A percentile compares a stretch with the other conserved stretches of the same genome.
These are phyloP conservation scores for Boletus insuetus DNA, from an alignment of 768 basidiomycete genomes.

Conservation along the genomic window DNA sequence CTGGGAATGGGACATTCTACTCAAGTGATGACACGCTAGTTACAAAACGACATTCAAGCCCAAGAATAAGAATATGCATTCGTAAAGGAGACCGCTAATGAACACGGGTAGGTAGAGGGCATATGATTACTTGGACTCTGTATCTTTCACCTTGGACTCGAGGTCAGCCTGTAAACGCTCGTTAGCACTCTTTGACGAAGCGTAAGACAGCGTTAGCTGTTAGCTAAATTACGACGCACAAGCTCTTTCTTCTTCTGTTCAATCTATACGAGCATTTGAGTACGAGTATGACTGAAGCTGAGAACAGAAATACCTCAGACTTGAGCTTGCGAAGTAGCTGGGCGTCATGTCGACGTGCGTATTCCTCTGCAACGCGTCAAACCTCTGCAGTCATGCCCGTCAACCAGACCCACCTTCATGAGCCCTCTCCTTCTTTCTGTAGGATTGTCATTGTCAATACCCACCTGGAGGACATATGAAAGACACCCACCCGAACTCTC, in stretches of 20 bases:
- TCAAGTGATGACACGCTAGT: not conserved
- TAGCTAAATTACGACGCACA: conserved; percentile 23
- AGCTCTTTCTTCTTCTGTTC: conserved; percentile 32
- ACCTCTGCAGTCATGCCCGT: not conserved
- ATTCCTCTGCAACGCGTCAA: conserved; percentile 52
- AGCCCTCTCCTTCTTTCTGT: conserved; percentile 74
- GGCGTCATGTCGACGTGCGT: conserved; percentile 54
- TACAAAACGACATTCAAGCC: not conserved
- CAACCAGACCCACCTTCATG: conserved; percentile 49
- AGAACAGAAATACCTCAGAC: conserved; percentile 39
- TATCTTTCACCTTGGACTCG: conserved; percentile 27
- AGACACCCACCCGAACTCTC: conserved; percentile 54
- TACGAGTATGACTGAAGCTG: not conserved
- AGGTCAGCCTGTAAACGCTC: conserved; percentile 25
- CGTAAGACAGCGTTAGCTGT: conserved; percentile 13
- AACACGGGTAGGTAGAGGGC: not conserved
- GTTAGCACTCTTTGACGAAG: conserved; percentile 14
- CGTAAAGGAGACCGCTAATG: not conserved
- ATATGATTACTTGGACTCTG: conserved; percentile 20
- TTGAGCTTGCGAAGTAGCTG: conserved; percentile 59
- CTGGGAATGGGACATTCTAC: conserved; percentile 5
- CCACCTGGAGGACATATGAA: not conserved
- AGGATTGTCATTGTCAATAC: not conserved
- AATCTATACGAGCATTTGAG: conserved; percentile 16
- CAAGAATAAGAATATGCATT: conserved; percentile 1